Evolutionary conservation across 768 basidiomycete genomes (phyloP).

Genomic region (Boletellus emodensis): DNA sequence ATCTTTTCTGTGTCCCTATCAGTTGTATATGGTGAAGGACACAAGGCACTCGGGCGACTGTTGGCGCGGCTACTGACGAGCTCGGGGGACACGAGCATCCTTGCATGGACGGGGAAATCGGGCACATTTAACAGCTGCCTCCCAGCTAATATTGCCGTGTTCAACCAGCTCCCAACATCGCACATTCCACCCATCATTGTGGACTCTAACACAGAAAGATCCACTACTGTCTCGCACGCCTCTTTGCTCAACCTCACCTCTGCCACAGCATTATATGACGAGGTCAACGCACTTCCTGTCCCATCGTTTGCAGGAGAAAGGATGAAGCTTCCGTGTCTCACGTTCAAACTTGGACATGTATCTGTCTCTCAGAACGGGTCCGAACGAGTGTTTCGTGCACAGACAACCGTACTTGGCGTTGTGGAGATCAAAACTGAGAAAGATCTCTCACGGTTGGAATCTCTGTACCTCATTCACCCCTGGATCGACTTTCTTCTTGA

Average conservation of each 20-base stretch:
- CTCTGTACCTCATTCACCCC: conserved; percentile 10
- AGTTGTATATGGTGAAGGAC: conserved; percentile 9
- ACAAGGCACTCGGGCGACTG: conserved; percentile 7
- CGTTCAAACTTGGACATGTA: conserved; percentile 2
- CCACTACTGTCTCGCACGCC: neutral
- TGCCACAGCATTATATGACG: too few species aligned
- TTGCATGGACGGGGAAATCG: conserved; percentile 6
- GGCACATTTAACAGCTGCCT: conserved; percentile 6
- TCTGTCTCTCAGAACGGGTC: neutral
- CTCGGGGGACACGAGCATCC: conserved; percentile 4
- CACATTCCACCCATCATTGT: neutral
- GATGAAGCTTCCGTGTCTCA: conserved; percentile 9
- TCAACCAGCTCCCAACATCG: neutral
- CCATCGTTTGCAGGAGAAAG: neutral
- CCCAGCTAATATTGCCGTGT: neutral
- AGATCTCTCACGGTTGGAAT: neutral
- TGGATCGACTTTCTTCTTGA: conserved; percentile 12
- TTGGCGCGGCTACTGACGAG: conserved; percentile 6
- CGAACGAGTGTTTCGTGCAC: neutral
- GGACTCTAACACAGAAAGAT: neutral
- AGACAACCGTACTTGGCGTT: neutral
- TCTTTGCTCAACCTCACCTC: neutral
- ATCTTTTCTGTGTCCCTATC: conserved; percentile 8
- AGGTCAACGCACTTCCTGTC: neutral
- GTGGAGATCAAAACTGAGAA: conserved; percentile 7